Evolutionary conservation across 106 monocot species (phyloP), one percentile per base, ranked within the genome.

Genomic region (Dactylorhiza incarnata): DNA sequence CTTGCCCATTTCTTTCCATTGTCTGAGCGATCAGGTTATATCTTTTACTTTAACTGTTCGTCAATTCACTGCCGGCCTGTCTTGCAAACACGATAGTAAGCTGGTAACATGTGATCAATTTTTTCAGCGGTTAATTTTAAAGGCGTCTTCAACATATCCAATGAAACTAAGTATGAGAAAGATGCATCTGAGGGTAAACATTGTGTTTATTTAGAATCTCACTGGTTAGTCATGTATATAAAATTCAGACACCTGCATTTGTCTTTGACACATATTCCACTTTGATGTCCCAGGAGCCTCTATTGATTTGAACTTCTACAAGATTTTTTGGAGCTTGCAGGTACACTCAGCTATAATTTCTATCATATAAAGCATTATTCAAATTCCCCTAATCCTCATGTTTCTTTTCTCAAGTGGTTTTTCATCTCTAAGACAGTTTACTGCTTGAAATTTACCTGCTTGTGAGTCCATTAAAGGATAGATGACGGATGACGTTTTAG

Each of bases 1-100:
- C 94, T 99, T 66, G 94, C 99, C 11, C 99, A 99, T 88, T 94
- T 99, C 76, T 99, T 99, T 77, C 99, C 91, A n/a, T 82, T 94
- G 63, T 94, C 99, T 55, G 94, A 99, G 74, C 89, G 99, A 22
- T 99, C 94, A 86, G 96, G 96, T 37, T 37, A 37, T 96, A 74
- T 66, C 48, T 74, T 20, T 49, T 22, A 48, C 23, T 49, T 10
- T 47, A n/a, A 6, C 13, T 43, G 26, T 44, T 49, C 49, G 13
- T 65, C 0, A 17, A 26, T 3, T 14, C 13, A 37, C 56, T 4
- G 20, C 22, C 5, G 1, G 12, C 49, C 10, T 12, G 49, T 11
- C 23, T 44, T 48, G 14, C 47, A 49, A 24, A 47, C 17, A 46
- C 3, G 16, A 19, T 12, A 46, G 6, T 71, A 45, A 48, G 71